Conservation (phyloP, 495 filamentous ascomycete genomes). For the Annulohypoxylon stygium region DNA sequence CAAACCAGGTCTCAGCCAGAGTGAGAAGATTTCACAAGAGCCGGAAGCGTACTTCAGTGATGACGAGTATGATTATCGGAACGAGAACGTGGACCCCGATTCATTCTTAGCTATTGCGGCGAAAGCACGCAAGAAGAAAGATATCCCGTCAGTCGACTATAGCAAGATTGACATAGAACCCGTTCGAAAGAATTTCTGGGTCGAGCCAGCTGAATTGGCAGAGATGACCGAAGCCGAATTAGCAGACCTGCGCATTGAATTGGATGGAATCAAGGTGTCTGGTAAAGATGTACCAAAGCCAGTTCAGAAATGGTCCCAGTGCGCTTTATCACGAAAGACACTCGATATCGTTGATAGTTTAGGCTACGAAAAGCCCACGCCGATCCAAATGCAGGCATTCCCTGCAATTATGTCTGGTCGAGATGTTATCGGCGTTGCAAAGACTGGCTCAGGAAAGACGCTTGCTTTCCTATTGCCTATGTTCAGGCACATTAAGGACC, state of each 20-base stretch:
- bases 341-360: conserved; percentile 87
- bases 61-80: conserved; percentile 80
- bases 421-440: conserved; percentile 96
- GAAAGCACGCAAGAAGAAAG: conserved; percentile 93
- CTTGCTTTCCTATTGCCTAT: conserved; percentile 94
- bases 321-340: conserved; percentile 86
- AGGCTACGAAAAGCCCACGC: conserved; percentile 88
- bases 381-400: conserved; percentile 95
- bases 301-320: conserved; percentile 96
- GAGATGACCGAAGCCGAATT: conserved; percentile 90
- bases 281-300: conserved; percentile 91
- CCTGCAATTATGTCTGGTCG: conserved; percentile 96
- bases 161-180: conserved; percentile 84
- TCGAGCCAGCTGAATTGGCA: conserved; percentile 84
- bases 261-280: conserved; percentile 94
- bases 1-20: conserved; percentile 45
- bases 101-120: conserved; percentile 84
- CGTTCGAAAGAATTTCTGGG: conserved; percentile 94
- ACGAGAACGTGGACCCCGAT: conserved; percentile 82
- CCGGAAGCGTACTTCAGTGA: conserved; percentile 89
- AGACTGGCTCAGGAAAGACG: conserved; percentile 99
- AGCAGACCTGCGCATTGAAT: conserved; percentile 81
- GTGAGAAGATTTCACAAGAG: conserved; percentile 63
- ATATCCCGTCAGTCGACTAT: conserved; percentile 89
- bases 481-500: conserved; percentile 98